These are phyloP conservation scores for Verticillium klebahnii DNA, from an alignment of 2,329 filamentous ascomycete genomes.

Conservation along the genomic window DNA sequence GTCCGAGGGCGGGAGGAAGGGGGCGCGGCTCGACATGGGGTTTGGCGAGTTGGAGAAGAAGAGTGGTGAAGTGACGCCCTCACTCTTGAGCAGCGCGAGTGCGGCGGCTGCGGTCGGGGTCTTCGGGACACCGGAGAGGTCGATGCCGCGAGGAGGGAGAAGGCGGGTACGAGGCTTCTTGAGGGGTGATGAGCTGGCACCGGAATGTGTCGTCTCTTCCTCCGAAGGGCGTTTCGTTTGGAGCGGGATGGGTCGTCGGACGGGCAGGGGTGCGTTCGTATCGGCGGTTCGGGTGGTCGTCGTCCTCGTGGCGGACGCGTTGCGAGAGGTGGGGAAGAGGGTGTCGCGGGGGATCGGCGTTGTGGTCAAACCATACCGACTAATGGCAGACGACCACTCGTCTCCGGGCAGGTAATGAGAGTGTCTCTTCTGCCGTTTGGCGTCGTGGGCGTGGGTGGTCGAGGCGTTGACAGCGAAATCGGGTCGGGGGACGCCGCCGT, in stretches of 20 bases:
- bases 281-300: background rate
- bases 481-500: conserved; percentile 6
- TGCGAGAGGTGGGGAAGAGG: conserved; percentile 3
- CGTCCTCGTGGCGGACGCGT: conserved; percentile 5
- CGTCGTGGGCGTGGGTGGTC: background rate
- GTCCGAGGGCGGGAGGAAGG: conserved; percentile 33
- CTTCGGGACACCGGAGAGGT: conserved; percentile 29
- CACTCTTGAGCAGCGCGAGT: conserved; percentile 18
- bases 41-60: conserved; percentile 45
- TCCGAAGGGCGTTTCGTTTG: conserved; percentile 23
- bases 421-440: conserved; percentile 6
- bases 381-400: conserved; percentile 15
- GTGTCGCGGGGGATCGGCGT: conserved; percentile 9
- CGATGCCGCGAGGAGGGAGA: conserved; percentile 38
- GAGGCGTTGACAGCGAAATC: conserved; percentile 8
- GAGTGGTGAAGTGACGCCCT: conserved; percentile 42
- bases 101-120: conserved; percentile 13
- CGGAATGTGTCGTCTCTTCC: conserved; percentile 9
- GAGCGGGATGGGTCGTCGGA: conserved; percentile 8
- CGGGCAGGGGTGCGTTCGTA: conserved; percentile 4
- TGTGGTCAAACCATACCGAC: conserved; percentile 25
- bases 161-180: conserved; percentile 47
- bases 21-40: conserved; percentile 28
- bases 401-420: conserved; percentile 5
- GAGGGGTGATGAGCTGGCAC: conserved; percentile 20